phyloP scores from a whole-genome alignment of 2,329 filamentous ascomycete species.

The Fusarium dimerum region DNA sequence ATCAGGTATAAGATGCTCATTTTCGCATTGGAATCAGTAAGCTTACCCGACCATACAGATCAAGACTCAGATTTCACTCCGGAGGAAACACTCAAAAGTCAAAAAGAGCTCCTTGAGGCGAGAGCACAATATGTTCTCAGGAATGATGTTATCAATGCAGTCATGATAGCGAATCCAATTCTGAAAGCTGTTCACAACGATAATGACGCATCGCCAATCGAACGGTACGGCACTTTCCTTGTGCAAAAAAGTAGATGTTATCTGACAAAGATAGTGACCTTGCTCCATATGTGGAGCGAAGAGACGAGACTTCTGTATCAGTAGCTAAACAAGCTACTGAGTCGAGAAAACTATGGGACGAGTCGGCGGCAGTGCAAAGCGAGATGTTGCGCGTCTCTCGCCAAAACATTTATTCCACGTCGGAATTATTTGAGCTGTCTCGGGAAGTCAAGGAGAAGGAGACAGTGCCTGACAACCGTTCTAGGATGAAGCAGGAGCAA shows the following conservation, averaged over 20 bases:
- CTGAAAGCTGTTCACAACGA: slow-evolving; percentile 75
- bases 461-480: slow-evolving; percentile 55
- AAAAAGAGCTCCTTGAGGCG: slow-evolving; percentile 68
- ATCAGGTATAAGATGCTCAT: slow-evolving; percentile 32
- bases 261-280: slow-evolving; percentile 55
- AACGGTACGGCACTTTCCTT: slow-evolving; percentile 56
- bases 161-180: slow-evolving; percentile 72
- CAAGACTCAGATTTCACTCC: slow-evolving; percentile 40
- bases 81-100: slow-evolving; percentile 57
- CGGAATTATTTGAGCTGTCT: slow-evolving; percentile 63
- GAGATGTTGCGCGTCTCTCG: slow-evolving; percentile 57
- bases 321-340: slow-evolving; percentile 61
- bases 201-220: slow-evolving; percentile 62
- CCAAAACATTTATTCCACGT: slow-evolving; percentile 64
- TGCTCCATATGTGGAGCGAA: slow-evolving; percentile 63
- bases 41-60: slow-evolving; percentile 19
- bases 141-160: slow-evolving; percentile 67
- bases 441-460: slow-evolving; percentile 55
- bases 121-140: slow-evolving; percentile 69
- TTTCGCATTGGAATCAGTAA: background rate
- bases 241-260: background rate
- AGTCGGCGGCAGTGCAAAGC: slow-evolving; percentile 58
- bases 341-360: slow-evolving; percentile 50
- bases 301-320: slow-evolving; percentile 66
- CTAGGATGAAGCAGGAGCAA: slow-evolving; percentile 56